phyloP scores from a whole-genome alignment of 2,329 filamentous ascomycete genomes.

The Trichoderma gracile region DNA sequence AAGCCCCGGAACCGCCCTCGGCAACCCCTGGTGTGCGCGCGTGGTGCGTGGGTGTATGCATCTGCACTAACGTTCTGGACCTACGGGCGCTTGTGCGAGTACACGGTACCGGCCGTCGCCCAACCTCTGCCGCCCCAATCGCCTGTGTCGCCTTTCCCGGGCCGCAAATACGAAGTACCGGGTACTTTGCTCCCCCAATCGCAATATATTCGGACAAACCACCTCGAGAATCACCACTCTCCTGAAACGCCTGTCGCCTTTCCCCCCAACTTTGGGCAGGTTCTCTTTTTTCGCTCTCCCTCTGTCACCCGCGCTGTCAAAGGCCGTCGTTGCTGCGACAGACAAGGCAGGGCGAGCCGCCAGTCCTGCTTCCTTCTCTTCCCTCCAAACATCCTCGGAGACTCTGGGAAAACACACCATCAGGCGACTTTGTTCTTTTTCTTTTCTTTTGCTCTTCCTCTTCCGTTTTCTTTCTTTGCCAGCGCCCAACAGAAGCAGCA shows the following conservation, averaged over 20 bases:
- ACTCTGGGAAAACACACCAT: not conserved
- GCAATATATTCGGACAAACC: conserved; percentile 25
- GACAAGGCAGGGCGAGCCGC: not conserved
- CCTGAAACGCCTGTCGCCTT: conserved; percentile 24
- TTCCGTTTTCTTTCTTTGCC: not conserved
- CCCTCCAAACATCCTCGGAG: not conserved
- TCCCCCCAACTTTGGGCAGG: conserved; percentile 2
- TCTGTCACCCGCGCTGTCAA: conserved; percentile 1
- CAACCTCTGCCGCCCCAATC: conserved; percentile 11
- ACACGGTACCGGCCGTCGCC: conserved; percentile 16
- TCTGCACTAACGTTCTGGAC: conserved; percentile 27
- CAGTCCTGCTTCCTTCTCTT: not conserved
- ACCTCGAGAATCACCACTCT: conserved; percentile 27
- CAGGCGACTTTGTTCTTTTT: conserved; percentile 16
- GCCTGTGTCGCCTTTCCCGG: conserved; percentile 4
- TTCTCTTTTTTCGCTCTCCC: not conserved
- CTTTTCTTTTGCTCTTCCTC: not conserved
- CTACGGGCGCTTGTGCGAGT: conserved; percentile 26
- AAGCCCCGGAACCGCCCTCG: conserved; percentile 27
- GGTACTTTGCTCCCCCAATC: conserved; percentile 25
- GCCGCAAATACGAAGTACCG: conserved; percentile 23
- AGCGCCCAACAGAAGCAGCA: not conserved
- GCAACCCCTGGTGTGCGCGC: conserved; percentile 27
- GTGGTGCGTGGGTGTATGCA: conserved; percentile 26
- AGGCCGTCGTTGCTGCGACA: conserved; percentile 18